Evolutionary conservation across 495 filamentous ascomycete species (phyloP).

Genomic region (Hypoxylon subgilvum): DNA sequence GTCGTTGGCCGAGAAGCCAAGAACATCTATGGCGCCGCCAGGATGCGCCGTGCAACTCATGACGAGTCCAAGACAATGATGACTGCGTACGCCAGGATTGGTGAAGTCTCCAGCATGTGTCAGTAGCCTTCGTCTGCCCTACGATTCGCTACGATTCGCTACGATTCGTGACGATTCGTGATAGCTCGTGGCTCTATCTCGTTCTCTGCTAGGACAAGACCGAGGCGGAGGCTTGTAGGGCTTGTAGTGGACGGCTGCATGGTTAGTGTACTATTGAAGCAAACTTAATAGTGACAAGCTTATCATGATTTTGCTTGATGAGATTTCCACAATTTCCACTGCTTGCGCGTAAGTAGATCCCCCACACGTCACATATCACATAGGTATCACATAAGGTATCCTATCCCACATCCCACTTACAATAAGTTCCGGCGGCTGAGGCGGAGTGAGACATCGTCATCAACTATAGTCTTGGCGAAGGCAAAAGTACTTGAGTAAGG

Average conservation of each 20-base stretch:
- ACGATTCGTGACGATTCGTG: too few species aligned
- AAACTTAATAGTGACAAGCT: constrained; percentile 22
- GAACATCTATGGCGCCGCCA: neutral
- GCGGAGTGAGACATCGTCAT: constrained; percentile 2
- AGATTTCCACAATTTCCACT: neutral
- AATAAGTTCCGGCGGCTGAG: neutral
- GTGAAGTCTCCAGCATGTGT: neutral
- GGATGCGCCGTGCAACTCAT: constrained; percentile 4
- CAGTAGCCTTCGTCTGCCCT: neutral
- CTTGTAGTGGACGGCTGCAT: constrained; percentile 6
- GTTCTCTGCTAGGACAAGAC: constrained; percentile 12
- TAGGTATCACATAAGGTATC: too few species aligned
- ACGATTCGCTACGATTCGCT: neutral
- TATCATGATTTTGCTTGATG: constrained; percentile 17
- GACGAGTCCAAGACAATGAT: neutral
- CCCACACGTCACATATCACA: neutral
- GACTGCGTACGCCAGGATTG: too few species aligned
- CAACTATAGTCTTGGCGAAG: neutral
- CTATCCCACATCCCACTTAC: too few species aligned
- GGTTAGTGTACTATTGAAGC: constrained; percentile 9
- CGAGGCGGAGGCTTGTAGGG: constrained; percentile 10
- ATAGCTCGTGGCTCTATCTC: neutral
- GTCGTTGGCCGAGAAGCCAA: neutral
- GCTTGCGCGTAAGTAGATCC: neutral
- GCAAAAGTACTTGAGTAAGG: too few species aligned